Evolutionary conservation across 2,329 filamentous ascomycete species (phyloP).

Genomic region (Venturia pyrina): DNA sequence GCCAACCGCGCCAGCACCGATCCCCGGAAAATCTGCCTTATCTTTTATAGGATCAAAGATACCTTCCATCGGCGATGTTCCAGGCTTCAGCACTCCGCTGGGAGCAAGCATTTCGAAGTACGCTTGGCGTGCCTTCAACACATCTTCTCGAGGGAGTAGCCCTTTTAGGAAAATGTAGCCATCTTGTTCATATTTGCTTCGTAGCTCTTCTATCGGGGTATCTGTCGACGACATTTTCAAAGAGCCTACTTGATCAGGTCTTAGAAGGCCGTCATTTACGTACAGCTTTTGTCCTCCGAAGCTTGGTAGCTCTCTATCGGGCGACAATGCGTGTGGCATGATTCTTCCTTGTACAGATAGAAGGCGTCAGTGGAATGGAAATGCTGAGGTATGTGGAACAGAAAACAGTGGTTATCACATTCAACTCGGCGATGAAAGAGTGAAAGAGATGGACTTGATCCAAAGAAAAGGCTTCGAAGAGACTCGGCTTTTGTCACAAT

Average conservation of each 20-base stretch:
- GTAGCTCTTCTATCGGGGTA: slow-evolving; percentile 39
- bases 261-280: slow-evolving; percentile 38
- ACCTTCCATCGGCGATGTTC: slow-evolving; percentile 39
- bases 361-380: too few relatives aligned
- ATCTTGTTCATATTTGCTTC: slow-evolving; percentile 36
- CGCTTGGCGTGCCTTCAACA: slow-evolving; percentile 39
- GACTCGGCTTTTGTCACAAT: too few relatives aligned
- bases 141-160: slow-evolving; percentile 42
- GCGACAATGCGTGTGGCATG: neutral
- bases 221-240: slow-evolving; percentile 34
- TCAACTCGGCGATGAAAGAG: too few relatives aligned
- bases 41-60: slow-evolving; percentile 40
- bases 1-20: slow-evolving; percentile 40
- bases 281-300: slow-evolving; percentile 20
- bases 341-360: neutral
- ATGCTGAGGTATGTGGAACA: too few relatives aligned
- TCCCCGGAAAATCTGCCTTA: slow-evolving; percentile 38
- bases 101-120: slow-evolving; percentile 47
- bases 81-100: slow-evolving; percentile 46
- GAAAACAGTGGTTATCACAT: too few relatives aligned
- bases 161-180: slow-evolving; percentile 49
- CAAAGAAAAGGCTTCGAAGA: too few relatives aligned
- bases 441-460: too few relatives aligned
- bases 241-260: slow-evolving; percentile 32
- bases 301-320: neutral